Percentiles rank a stretch among this genome's conserved stretches.
These are phyloP conservation scores for Globisporangium carolinianum DNA, from an alignment of 352 stramenopile genomes.

Conservation along the genomic window DNA sequence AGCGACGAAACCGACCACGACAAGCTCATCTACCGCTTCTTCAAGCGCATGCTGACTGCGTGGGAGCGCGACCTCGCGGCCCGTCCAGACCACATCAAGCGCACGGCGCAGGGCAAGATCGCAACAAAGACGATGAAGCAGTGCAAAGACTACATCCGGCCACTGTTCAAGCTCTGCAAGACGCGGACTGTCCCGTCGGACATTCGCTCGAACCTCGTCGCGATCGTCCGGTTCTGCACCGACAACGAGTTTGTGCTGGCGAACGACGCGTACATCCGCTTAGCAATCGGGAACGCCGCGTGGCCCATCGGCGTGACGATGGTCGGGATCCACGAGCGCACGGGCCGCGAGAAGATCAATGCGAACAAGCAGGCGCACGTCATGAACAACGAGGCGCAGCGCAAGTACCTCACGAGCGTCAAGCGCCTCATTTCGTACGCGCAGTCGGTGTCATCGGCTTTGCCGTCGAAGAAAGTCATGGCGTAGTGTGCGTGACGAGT, in stretches of 20 bases:
- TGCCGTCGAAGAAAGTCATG: constrained; percentile 83
- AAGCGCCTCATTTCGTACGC: constrained; percentile 97
- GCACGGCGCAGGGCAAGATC: constrained; percentile 88
- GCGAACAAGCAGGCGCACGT: constrained; percentile 98
- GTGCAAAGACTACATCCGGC: constrained; percentile 98
- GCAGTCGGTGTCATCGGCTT: constrained; percentile 84
- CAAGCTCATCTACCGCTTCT: constrained; percentile 87
- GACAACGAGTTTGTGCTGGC: constrained; percentile 92
- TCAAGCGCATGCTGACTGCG: constrained; percentile 90
- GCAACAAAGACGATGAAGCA: constrained; percentile 97
- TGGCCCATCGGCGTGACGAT: constrained; percentile 99
- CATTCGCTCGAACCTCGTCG: constrained; percentile 83
- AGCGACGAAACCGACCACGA: constrained; percentile 44
- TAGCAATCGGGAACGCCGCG: constrained; percentile 96
- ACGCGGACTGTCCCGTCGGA: constrained; percentile 80
- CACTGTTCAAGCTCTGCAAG: constrained; percentile 97
- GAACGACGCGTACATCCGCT: constrained; percentile 97
- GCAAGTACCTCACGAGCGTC: constrained; percentile 98
- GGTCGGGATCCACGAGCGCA: constrained; percentile 97
- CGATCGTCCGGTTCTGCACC: constrained; percentile 94
- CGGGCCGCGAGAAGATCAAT: constrained; percentile 94
- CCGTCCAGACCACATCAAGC: constrained; percentile 86
- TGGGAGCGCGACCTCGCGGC: constrained; percentile 91
- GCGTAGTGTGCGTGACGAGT: constrained; percentile 14
- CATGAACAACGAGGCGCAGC: constrained; percentile 98